Evolutionary conservation across 202 grass and related monocot species (phyloP).

Genomic region (Brachypodium distachyon): DNA sequence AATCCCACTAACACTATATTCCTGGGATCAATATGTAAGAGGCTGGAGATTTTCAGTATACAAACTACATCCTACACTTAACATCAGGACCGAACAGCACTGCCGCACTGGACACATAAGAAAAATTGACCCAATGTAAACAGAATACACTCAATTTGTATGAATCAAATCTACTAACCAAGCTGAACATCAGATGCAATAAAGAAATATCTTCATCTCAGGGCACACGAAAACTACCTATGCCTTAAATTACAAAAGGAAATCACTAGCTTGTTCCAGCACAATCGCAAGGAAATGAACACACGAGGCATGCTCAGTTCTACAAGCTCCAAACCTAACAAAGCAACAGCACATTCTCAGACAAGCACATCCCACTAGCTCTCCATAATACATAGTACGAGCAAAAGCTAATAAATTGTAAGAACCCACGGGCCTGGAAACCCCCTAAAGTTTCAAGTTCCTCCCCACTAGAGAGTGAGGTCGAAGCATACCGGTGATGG

Average conservation of each 20-base stretch:
- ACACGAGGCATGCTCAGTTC: not conserved
- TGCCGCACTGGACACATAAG: not conserved
- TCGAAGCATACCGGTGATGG: slow-evolving; percentile 50
- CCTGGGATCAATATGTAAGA: not conserved
- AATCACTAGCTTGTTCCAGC: not conserved
- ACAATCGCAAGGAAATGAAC: not conserved
- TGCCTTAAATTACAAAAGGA: not conserved
- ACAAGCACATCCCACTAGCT: not conserved
- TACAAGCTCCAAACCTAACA: not conserved
- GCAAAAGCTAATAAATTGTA: not conserved
- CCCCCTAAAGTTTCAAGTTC: not conserved
- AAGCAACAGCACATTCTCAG: not conserved
- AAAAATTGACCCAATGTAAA: not conserved
- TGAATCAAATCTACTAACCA: not conserved
- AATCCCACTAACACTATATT: not conserved
- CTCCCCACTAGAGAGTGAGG: not conserved
- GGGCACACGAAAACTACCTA: not conserved
- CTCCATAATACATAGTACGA: not conserved
- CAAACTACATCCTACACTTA: not conserved
- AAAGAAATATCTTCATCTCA: not conserved
- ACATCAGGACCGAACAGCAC: not conserved
- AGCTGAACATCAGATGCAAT: not conserved
- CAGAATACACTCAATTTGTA: not conserved
- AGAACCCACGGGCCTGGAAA: not conserved
- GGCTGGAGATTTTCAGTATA: not conserved